phyloP scores from a whole-genome alignment of 805 yeast genomes.

The Jamesozyma spencerorum region DNA sequence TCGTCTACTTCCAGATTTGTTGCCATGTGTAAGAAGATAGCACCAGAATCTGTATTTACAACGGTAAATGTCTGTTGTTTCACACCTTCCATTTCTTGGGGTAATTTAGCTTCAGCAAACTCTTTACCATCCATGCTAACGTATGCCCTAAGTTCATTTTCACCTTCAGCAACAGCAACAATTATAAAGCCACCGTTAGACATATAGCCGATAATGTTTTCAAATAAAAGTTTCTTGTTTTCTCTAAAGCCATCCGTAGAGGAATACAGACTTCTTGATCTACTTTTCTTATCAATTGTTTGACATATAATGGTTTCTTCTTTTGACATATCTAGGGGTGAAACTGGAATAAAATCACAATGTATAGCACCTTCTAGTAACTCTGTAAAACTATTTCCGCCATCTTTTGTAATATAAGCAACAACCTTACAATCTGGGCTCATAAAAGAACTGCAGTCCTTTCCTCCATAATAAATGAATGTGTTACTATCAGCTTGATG shows the following conservation, averaged over 20 bases:
- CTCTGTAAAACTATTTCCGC: slow-evolving; percentile 53
- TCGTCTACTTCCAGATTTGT: slow-evolving; percentile 40
- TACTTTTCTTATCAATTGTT: slow-evolving; percentile 31
- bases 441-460: slow-evolving; percentile 42
- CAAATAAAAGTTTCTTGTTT: slow-evolving; percentile 37
- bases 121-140: slow-evolving; percentile 70
- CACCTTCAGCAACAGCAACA: slow-evolving; percentile 52
- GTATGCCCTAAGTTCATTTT: slow-evolving; percentile 50
- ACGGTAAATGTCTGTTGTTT: slow-evolving; percentile 69
- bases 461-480: slow-evolving; percentile 63
- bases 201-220: slow-evolving; percentile 63
- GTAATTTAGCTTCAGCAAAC: slow-evolving; percentile 76
- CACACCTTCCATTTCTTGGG: slow-evolving; percentile 49
- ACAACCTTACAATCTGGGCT: slow-evolving; percentile 45
- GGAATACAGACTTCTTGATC: slow-evolving; percentile 32
- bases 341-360: slow-evolving; percentile 63
- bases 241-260: slow-evolving; percentile 45
- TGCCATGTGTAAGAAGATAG: slow-evolving; percentile 78
- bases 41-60: slow-evolving; percentile 58
- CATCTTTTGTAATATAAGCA: slow-evolving; percentile 57
- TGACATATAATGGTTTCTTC: slow-evolving; percentile 60
- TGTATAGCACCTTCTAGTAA: slow-evolving; percentile 43
- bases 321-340: too few species aligned
- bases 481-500: slow-evolving; percentile 46
- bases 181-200: slow-evolving; percentile 61